These are phyloP conservation scores for Hymenotorrendiella dingleyae DNA, from an alignment of 2,329 filamentous ascomycete species.

Conservation along the genomic window DNA sequence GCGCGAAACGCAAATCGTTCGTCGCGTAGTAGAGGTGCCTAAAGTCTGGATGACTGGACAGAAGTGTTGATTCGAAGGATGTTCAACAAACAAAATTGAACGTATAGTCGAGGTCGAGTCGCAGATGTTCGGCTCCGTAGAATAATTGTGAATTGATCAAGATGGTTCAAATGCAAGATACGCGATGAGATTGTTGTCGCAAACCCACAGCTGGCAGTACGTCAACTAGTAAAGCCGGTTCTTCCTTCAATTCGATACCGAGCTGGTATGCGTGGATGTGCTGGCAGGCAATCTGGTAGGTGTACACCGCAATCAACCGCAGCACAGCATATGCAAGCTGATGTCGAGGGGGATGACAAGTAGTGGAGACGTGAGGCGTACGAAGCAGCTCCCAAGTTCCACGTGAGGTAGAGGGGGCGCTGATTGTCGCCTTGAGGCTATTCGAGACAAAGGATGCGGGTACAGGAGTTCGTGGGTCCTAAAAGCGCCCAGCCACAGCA, in stretches of 20 bases:
- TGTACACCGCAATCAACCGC: conserved; percentile 47
- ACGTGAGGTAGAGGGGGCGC: conserved; percentile 29
- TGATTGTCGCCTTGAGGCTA: conserved; percentile 20
- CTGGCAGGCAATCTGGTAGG: conserved; percentile 51
- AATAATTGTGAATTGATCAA: conserved; percentile 6
- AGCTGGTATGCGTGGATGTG: conserved; percentile 52
- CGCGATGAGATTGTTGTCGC: conserved; percentile 24
- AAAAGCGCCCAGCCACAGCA: conserved; percentile 22
- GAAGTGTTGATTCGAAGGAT: too few relatives aligned
- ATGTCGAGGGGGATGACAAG: conserved; percentile 37
- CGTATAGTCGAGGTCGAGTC: not conserved
- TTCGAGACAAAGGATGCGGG: conserved; percentile 19
- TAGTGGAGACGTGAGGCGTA: conserved; percentile 36
- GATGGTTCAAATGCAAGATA: conserved; percentile 9
- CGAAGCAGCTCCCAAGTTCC: conserved; percentile 25
- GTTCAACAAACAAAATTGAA: too few relatives aligned
- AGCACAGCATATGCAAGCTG: conserved; percentile 55
- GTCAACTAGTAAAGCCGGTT: conserved; percentile 24
- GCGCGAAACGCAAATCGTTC: conserved; percentile 8
- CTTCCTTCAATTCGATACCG: conserved; percentile 42
- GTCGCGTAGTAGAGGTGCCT: conserved; percentile 12
- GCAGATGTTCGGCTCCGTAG: not conserved
- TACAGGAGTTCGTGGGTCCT: conserved; percentile 18
- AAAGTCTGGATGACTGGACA: too few relatives aligned
- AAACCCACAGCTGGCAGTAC: conserved; percentile 20